Conservation (phyloP, 768 basidiomycete genomes). For the Porphyrellus cyaneotinctus region DNA sequence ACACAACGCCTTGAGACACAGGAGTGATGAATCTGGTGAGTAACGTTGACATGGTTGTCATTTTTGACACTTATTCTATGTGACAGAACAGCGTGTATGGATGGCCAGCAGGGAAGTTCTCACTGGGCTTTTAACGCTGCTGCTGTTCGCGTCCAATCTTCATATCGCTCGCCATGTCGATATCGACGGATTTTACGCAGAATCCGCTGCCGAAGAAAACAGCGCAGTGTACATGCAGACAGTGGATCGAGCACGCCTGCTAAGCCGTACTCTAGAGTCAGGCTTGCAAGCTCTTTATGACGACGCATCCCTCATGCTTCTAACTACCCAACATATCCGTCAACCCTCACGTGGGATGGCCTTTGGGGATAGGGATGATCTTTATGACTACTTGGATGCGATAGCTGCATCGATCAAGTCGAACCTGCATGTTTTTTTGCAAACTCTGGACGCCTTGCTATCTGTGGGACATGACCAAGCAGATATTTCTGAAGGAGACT, state of each 20-base stretch:
- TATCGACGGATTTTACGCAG: constrained; percentile 65
- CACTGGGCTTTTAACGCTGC: constrained; percentile 52
- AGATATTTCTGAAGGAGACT: constrained; percentile 63
- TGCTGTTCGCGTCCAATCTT: constrained; percentile 60
- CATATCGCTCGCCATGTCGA: constrained; percentile 81
- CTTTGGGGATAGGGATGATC: constrained; percentile 18
- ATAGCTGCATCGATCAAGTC: constrained; percentile 50
- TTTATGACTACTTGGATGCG: constrained; percentile 44
- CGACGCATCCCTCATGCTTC: constrained; percentile 57
- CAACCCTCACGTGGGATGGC: constrained; percentile 1
- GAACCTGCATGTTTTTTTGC: constrained; percentile 52
- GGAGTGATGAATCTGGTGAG: constrained; percentile 25
- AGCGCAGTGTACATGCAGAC: constrained; percentile 57
- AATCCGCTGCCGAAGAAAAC: constrained; percentile 37
- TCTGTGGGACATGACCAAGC: constrained; percentile 68
- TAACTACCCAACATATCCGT: constrained; percentile 47
- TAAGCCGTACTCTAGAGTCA: constrained; percentile 68
- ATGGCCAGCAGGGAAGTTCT: constrained; percentile 47
- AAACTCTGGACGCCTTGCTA: constrained; percentile 59
- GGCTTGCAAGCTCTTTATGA: constrained; percentile 73
- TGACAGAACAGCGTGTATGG: constrained; percentile 30
- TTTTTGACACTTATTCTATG: constrained; percentile 3
- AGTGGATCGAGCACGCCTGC: constrained; percentile 62
- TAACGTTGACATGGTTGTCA: neutral
- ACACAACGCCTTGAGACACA: constrained; percentile 22